A percentile compares a stretch with the other conserved stretches of the same genome.
Evolutionary conservation across 129 eudicot species (phyloP).

Genomic region (Escallonia rubra): DNA sequence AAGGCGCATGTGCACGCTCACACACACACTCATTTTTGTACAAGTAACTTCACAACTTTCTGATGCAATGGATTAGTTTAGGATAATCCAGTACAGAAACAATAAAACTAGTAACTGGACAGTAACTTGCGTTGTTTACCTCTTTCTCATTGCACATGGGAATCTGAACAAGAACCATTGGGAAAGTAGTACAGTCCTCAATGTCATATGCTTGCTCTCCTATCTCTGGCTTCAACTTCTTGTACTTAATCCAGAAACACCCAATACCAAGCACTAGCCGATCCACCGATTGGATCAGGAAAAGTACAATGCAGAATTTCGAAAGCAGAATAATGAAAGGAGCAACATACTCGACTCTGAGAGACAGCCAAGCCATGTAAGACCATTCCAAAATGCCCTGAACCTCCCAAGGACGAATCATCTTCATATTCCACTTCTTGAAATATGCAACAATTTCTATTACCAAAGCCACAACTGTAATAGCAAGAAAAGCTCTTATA

Average conservation of each 20-base stretch:
- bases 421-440: slow-evolving; percentile 68
- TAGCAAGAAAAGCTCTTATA: slow-evolving; percentile 54
- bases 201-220: slow-evolving; percentile 43
- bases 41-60: no score
- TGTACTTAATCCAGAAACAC: slow-evolving; percentile 78
- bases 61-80: no score
- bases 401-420: slow-evolving; percentile 56
- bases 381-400: slow-evolving; percentile 51
- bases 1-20: no score
- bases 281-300: slow-evolving; percentile 85
- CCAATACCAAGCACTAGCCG: slow-evolving; percentile 64
- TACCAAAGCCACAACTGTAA: slow-evolving; percentile 49
- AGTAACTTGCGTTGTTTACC: slow-evolving; percentile 29
- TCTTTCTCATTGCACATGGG: slow-evolving; percentile 97
- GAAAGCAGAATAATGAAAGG: slow-evolving; percentile 50
- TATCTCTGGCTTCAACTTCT: slow-evolving; percentile 57
- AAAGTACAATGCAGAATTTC: slow-evolving; percentile 66
- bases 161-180: slow-evolving; percentile 95
- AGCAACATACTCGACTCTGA: slow-evolving; percentile 71
- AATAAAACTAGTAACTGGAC: slow-evolving; percentile 1
- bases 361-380: slow-evolving; percentile 65
- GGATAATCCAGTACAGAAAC: neutral
- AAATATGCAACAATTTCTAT: slow-evolving; percentile 68
- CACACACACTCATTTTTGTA: no score
- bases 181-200: slow-evolving; percentile 59